Percentiles rank a stretch among this genome's conserved stretches.
phyloP scores from a whole-genome alignment of 140 eudicot genomes.

The Oenanthe javanica region DNA sequence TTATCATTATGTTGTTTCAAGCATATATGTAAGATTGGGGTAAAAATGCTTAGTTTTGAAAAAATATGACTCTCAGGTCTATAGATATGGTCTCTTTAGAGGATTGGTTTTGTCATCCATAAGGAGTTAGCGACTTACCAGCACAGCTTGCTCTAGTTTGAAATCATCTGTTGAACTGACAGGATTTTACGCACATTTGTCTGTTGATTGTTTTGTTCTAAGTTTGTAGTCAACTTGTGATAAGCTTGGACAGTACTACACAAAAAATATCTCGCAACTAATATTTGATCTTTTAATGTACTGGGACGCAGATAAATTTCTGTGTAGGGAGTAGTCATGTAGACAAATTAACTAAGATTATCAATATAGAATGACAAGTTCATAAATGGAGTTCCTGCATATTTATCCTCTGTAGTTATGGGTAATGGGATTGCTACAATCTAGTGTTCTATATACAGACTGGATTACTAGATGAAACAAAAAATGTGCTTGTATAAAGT shows the following conservation, averaged over 20 bases:
- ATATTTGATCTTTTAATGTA: neutral
- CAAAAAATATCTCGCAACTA: neutral
- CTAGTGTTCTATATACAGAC: neutral
- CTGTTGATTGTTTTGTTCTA: neutral
- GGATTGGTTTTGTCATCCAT: neutral
- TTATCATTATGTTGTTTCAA: neutral
- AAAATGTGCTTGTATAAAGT: neutral
- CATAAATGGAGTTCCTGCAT: neutral
- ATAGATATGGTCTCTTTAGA: neutral
- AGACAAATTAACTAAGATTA: neutral
- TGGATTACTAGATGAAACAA: neutral
- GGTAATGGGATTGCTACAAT: neutral
- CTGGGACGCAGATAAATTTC: neutral
- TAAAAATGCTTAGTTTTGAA: neutral
- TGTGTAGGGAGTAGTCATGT: neutral
- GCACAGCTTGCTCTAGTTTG: neutral
- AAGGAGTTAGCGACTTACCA: neutral
- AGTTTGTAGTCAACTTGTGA: neutral
- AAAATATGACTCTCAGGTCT: neutral
- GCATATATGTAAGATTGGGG: neutral
- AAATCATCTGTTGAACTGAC: neutral
- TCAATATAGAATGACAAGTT: neutral
- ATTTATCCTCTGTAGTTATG: neutral
- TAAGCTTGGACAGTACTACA: neutral
- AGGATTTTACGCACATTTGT: neutral